Percentiles rank a stretch among this genome's conserved stretches.
phyloP scores from a whole-genome alignment of 129 eudicot genomes.

The Arctium minus region DNA sequence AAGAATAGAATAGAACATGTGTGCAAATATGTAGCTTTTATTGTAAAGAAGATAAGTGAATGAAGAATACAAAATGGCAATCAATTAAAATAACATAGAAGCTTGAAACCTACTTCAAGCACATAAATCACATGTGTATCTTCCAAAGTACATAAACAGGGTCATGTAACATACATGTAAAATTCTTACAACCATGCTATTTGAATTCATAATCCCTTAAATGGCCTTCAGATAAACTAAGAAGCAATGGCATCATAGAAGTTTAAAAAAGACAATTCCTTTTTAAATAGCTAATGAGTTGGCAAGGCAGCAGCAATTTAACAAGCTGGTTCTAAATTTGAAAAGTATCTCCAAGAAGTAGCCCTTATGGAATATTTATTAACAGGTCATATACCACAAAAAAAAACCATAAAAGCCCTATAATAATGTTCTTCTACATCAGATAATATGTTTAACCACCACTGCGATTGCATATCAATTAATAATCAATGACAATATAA shows the following conservation, averaged over 20 bases:
- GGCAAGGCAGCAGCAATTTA: conserved; percentile 7
- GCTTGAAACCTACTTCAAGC: background rate
- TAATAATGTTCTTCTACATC: background rate
- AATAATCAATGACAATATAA: background rate
- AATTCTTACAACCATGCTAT: background rate
- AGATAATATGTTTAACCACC: background rate
- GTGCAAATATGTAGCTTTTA: background rate
- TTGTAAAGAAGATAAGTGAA: background rate
- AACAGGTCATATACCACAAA: background rate
- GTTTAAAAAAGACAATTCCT: background rate
- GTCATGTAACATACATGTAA: background rate
- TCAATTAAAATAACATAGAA: background rate
- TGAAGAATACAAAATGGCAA: background rate
- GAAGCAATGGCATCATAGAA: background rate
- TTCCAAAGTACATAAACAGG: background rate
- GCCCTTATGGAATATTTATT: background rate
- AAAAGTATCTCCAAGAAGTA: background rate
- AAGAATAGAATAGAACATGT: background rate
- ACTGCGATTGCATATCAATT: background rate
- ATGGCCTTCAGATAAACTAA: background rate
- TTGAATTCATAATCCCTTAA: background rate
- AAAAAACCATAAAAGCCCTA: background rate
- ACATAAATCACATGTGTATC: background rate
- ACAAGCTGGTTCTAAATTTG: background rate
- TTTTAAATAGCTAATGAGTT: conserved; percentile 1